These are phyloP conservation scores for Raffaelea arxii DNA, from an alignment of 2,329 filamentous ascomycete genomes.

Conservation along the genomic window DNA sequence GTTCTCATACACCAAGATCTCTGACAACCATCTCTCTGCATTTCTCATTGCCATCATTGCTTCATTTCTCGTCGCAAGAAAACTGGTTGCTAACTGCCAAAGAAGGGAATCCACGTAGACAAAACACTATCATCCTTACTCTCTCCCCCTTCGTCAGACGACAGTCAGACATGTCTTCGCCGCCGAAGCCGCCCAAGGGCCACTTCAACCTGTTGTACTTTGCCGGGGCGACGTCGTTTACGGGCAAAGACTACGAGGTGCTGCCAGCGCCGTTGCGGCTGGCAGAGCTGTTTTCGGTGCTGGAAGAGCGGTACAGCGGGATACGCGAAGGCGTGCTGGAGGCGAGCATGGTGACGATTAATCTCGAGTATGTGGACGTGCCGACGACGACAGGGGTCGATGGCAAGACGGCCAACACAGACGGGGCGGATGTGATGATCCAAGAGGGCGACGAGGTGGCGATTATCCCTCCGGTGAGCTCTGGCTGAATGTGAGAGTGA, in stretches of 20 bases:
- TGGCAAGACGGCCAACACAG: constrained; percentile 12
- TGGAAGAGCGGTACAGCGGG: constrained; percentile 62
- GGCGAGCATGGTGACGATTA: constrained; percentile 69
- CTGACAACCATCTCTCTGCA: constrained; percentile 1
- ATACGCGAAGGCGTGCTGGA: constrained; percentile 59
- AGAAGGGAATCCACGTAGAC: not conserved
- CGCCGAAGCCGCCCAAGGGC: constrained; percentile 41
- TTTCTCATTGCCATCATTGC: not conserved
- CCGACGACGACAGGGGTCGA: constrained; percentile 29
- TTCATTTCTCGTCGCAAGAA: not conserved
- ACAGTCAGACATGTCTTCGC: constrained; percentile 18
- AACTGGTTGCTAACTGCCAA: too few relatives aligned
- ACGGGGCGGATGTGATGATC: constrained; percentile 37
- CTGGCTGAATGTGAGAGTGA: too few relatives aligned
- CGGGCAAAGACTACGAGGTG: constrained; percentile 54
- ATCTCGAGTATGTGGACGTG: constrained; percentile 71
- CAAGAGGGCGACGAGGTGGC: constrained; percentile 72
- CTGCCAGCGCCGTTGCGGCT: constrained; percentile 58
- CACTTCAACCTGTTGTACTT: constrained; percentile 79
- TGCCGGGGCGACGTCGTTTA: constrained; percentile 63
- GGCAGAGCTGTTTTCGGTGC: constrained; percentile 49
- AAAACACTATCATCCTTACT: too few relatives aligned
- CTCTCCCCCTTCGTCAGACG: not conserved
- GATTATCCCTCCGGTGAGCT: constrained; percentile 81
- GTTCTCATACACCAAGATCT: constrained; percentile 10